Conservation (phyloP, 805 yeast species). For the Teunomyces panamensis region DNA sequence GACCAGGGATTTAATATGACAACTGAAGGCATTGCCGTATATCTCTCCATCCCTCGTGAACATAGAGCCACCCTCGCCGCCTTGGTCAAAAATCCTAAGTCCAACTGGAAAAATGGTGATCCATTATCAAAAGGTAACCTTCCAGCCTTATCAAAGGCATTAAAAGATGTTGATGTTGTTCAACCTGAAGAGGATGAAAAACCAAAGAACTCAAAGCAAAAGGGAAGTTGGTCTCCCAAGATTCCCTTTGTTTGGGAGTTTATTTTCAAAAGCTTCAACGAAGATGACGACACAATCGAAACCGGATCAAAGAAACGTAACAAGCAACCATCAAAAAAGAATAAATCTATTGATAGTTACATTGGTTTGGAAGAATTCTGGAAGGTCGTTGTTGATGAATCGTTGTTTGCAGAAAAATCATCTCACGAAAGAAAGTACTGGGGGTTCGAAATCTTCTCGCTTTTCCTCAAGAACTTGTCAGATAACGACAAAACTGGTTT, state of each 20-base stretch:
- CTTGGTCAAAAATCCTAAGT: constrained; percentile 12
- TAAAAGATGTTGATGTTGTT: constrained; percentile 53
- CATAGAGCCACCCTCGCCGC: constrained; percentile 13
- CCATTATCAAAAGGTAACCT: constrained; percentile 74
- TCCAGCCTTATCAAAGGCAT: constrained; percentile 55
- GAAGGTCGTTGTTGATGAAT: constrained; percentile 75
- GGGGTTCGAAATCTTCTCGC: constrained; percentile 74
- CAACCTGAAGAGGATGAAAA: constrained; percentile 29
- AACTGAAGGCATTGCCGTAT: constrained; percentile 78
- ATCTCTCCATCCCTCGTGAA: constrained; percentile 47
- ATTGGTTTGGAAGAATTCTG: constrained; percentile 60
- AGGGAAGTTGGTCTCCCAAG: constrained; percentile 71
- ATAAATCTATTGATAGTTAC: constrained; percentile 16
- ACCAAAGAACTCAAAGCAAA: constrained; percentile 42
- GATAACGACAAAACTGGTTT: constrained; percentile 15
- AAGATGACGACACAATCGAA: constrained; percentile 16
- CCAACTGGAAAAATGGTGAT: constrained; percentile 66
- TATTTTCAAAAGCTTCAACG: constrained; percentile 45
- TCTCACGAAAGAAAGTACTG: constrained; percentile 84
- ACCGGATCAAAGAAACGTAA: constrained; percentile 36
- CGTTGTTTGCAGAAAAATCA: constrained; percentile 69
- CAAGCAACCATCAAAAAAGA: constrained; percentile 23
- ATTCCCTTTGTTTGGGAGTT: constrained; percentile 76
- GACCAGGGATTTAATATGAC: constrained; percentile 58
- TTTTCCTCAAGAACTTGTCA: constrained; percentile 33